A percentile compares a stretch with the other conserved stretches of the same genome.
phyloP scores from a whole-genome alignment of 2,329 filamentous ascomycete species.

The Meredithiella fracta region DNA sequence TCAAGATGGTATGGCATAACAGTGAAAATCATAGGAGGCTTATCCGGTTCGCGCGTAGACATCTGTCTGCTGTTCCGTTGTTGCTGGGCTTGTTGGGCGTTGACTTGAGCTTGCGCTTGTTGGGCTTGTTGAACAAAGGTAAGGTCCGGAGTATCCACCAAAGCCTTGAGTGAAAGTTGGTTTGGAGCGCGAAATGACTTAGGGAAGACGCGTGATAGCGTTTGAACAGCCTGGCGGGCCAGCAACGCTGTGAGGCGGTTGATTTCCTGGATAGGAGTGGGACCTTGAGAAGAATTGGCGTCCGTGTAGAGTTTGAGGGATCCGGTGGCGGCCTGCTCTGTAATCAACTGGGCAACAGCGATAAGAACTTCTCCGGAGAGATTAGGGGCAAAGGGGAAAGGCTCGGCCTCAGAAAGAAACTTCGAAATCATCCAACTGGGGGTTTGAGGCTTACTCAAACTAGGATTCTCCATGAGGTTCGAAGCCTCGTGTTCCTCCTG shows the following conservation, averaged over 20 bases:
- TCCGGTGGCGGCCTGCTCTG: slow-evolving; percentile 48
- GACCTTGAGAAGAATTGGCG: slow-evolving; percentile 3
- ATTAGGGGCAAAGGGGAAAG: slow-evolving; percentile 28
- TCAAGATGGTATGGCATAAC: slow-evolving; percentile 56
- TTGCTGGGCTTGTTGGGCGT: slow-evolving; percentile 5
- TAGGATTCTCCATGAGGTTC: slow-evolving; percentile 32
- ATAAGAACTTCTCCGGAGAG: slow-evolving; percentile 44
- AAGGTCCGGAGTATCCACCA: slow-evolving; percentile 41
- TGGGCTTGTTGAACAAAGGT: slow-evolving; percentile 29
- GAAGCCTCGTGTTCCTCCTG: slow-evolving; percentile 31
- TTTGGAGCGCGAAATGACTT: slow-evolving; percentile 26
- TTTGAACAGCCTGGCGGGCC: slow-evolving; percentile 32
- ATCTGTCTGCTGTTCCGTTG: slow-evolving; percentile 1
- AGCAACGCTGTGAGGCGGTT: slow-evolving; percentile 24
- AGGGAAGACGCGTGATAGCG: slow-evolving; percentile 30
- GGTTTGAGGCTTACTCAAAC: slow-evolving; percentile 30
- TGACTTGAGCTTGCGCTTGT: slow-evolving; percentile 26
- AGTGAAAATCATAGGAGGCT: slow-evolving; percentile 38
- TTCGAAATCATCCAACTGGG: slow-evolving; percentile 34
- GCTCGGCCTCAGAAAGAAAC: slow-evolving; percentile 45
- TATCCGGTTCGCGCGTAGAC: slow-evolving; percentile 26
- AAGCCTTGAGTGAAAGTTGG: slow-evolving; percentile 27
- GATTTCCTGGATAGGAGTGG: background rate
- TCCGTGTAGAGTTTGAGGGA: slow-evolving; percentile 23
- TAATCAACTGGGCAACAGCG: slow-evolving; percentile 52